A percentile compares a stretch with the other conserved stretches of the same genome.
phyloP scores from a whole-genome alignment of 768 basidiomycete genomes.

The Paxillus involutus region DNA sequence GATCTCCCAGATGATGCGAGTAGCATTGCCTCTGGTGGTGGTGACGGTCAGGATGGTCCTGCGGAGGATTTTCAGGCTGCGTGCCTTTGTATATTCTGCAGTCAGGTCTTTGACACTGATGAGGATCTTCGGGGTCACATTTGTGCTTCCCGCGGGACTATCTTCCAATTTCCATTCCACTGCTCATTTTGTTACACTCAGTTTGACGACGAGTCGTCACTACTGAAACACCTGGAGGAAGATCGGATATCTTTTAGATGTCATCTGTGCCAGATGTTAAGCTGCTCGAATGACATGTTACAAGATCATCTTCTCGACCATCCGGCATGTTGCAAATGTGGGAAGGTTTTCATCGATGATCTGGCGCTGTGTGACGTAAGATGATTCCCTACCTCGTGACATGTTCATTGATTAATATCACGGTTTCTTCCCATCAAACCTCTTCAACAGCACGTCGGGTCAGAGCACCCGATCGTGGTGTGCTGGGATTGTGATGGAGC shows the following conservation, averaged over 20 bases:
- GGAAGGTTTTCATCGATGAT: constrained; percentile 17
- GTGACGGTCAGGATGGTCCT: not conserved
- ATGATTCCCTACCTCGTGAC: not conserved
- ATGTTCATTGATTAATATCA: not conserved
- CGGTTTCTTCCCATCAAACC: not conserved
- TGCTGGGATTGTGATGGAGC: constrained; percentile 31
- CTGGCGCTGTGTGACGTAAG: constrained; percentile 22
- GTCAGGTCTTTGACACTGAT: constrained; percentile 11
- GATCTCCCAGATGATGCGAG: not conserved
- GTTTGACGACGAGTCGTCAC: constrained; percentile 16
- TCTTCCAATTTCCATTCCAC: constrained; percentile 14
- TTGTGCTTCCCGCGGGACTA: constrained; percentile 12
- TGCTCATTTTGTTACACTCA: constrained; percentile 22
- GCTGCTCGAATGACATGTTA: constrained; percentile 24
- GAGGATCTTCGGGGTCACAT: constrained; percentile 10
- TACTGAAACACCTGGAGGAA: constrained; percentile 16
- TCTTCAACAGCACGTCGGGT: constrained; percentile 20
- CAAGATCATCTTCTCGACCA: constrained; percentile 25
- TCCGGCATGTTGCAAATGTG: constrained; percentile 23
- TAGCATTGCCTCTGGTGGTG: not conserved
- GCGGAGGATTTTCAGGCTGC: not conserved
- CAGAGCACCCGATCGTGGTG: constrained; percentile 22
- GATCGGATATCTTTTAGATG: constrained; percentile 13
- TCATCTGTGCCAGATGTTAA: constrained; percentile 16
- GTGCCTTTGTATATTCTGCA: constrained; percentile 16